Percentiles rank a stretch among this genome's conserved stretches.
Evolutionary conservation across 257 asterid genomes (phyloP).

Genomic region (Forsythia suspensa): DNA sequence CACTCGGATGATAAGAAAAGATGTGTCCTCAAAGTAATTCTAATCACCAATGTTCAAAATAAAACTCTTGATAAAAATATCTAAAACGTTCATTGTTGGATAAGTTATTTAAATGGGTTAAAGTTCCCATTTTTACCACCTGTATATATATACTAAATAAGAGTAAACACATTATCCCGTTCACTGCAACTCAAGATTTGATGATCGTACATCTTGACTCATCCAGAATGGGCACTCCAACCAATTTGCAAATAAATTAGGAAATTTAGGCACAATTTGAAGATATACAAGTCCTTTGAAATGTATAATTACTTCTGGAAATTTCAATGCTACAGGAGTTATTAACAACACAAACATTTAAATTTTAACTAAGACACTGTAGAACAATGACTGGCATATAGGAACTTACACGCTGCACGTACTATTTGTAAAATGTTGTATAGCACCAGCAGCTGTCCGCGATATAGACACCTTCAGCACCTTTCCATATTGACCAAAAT

Average conservation of each 20-base stretch:
- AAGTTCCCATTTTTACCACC: background rate
- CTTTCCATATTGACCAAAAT: constrained; percentile 90
- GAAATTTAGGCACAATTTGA: constrained; percentile 6
- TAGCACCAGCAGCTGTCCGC: constrained; percentile 84
- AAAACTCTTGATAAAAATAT: background rate
- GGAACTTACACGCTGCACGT: constrained; percentile 94
- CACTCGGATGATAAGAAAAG: constrained; percentile 8
- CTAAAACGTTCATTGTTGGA: background rate
- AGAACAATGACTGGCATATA: background rate
- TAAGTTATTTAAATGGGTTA: background rate
- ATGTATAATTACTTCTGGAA: background rate
- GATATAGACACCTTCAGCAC: constrained; percentile 92
- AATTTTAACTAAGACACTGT: background rate
- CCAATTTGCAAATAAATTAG: background rate
- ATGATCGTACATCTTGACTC: background rate
- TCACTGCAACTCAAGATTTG: background rate
- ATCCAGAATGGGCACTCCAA: background rate
- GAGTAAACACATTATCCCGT: background rate
- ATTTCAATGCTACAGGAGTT: background rate
- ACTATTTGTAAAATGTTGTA: constrained; percentile 84
- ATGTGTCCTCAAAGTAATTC: background rate
- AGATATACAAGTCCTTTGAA: constrained; percentile 5
- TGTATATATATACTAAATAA: background rate
- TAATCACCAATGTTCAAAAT: constrained; percentile 7
- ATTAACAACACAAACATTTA: background rate